Percentiles rank a stretch among this genome's conserved stretches.
Conservation (phyloP, 2,329 filamentous ascomycete genomes). For the Penicillium sp. region DNA sequence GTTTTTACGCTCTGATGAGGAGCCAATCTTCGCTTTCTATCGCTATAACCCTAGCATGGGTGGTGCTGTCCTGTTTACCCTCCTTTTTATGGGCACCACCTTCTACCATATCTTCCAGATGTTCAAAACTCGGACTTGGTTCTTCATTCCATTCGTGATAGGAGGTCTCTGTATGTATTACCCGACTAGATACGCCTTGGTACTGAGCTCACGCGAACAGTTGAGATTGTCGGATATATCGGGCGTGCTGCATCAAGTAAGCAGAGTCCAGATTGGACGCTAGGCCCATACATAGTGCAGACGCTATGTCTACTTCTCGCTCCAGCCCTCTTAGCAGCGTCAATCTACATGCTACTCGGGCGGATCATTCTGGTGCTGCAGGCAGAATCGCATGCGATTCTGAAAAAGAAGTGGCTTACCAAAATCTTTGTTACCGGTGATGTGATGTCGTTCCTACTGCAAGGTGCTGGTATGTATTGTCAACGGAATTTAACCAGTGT, state of each 20-base stretch:
- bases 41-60: background rate
- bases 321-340: conserved; percentile 6
- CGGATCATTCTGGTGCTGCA: background rate
- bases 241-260: background rate
- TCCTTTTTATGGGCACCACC: conserved; percentile 8
- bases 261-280: background rate
- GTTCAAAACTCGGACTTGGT: background rate
- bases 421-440: conserved; percentile 2
- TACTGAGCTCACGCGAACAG: background rate
- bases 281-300: background rate
- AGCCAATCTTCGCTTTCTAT: background rate
- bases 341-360: conserved; percentile 4
- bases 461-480: background rate
- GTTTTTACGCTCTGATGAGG: background rate
- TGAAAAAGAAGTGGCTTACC: conserved; percentile 3
- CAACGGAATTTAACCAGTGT: too few relatives aligned
- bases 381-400: background rate
- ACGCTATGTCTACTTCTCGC: conserved; percentile 8
- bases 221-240: background rate
- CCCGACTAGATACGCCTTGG: background rate
- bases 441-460: background rate
- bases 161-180: background rate
- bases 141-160: background rate
- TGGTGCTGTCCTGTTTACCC: background rate
- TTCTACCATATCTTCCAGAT: conserved; percentile 14